Percentiles rank a stretch among this genome's conserved stretches.
phyloP scores from a whole-genome alignment of 768 basidiomycete genomes.

The Lactarius sp. region DNA sequence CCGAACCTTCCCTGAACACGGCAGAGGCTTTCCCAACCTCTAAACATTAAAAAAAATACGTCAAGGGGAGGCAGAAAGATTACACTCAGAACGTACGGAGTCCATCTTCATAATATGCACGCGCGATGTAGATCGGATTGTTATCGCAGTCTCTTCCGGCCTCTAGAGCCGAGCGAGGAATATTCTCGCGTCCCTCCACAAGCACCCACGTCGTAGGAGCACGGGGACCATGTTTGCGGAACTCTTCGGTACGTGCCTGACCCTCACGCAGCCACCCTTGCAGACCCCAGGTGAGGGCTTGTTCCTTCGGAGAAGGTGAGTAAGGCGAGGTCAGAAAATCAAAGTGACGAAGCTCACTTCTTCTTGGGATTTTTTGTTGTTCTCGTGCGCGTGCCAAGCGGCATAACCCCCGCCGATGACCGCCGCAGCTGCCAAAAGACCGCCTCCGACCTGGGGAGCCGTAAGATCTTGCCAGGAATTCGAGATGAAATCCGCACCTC shows the following conservation, averaged over 20 bases:
- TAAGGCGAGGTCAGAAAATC: neutral
- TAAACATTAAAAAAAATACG: slow-evolving; percentile 28
- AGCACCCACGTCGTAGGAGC: slow-evolving; percentile 60
- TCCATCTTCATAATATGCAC: slow-evolving; percentile 54
- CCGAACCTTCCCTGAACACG: slow-evolving; percentile 55
- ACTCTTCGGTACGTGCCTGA: slow-evolving; percentile 46
- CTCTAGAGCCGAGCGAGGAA: slow-evolving; percentile 53
- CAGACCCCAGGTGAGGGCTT: slow-evolving; percentile 45
- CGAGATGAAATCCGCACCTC: slow-evolving; percentile 37
- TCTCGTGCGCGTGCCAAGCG: slow-evolving; percentile 51
- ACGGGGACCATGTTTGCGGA: slow-evolving; percentile 39
- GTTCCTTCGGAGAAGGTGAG: slow-evolving; percentile 37
- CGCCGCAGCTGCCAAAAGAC: slow-evolving; percentile 51
- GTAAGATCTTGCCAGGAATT: neutral
- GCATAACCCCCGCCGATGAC: slow-evolving; percentile 45
- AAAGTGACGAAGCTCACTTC: slow-evolving; percentile 39
- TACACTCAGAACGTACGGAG: slow-evolving; percentile 38
- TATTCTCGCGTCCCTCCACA: slow-evolving; percentile 46
- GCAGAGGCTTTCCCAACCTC: slow-evolving; percentile 64
- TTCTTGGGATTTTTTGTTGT: slow-evolving; percentile 45
- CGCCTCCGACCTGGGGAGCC: slow-evolving; percentile 53
- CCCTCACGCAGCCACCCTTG: slow-evolving; percentile 56
- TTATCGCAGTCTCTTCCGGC: slow-evolving; percentile 50
- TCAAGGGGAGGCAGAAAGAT: slow-evolving; percentile 10
- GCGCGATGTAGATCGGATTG: slow-evolving; percentile 51